A percentile compares a stretch with the other conserved stretches of the same genome.
These are phyloP conservation scores for Pichia sp. DNA, from an alignment of 1,139 yeast species.

Conservation along the genomic window DNA sequence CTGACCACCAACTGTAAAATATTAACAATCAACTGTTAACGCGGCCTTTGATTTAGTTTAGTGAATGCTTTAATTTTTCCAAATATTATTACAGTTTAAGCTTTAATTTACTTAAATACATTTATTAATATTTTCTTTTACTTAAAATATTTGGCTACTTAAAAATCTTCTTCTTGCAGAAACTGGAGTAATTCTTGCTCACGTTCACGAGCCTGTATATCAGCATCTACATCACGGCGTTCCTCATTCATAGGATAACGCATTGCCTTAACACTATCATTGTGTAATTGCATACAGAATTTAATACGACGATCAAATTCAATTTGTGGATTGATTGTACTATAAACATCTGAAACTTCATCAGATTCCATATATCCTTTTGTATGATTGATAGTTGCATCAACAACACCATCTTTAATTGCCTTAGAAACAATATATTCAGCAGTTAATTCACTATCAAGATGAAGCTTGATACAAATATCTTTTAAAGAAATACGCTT, in stretches of 20 bases:
- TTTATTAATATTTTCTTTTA: too few species aligned
- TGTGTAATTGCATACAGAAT: constrained; percentile 85
- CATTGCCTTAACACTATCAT: constrained; percentile 93
- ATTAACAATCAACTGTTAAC: too few species aligned
- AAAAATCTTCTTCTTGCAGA: constrained; percentile 32
- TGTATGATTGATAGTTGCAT: constrained; percentile 88
- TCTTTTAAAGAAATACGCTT: constrained; percentile 88
- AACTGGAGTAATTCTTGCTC: constrained; percentile 40
- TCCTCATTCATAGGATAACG: constrained; percentile 66
- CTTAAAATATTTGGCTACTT: neutral
- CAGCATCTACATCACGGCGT: constrained; percentile 45
- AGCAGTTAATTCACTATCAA: constrained; percentile 92
- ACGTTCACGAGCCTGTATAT: constrained; percentile 51
- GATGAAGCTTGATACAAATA: constrained; percentile 78
- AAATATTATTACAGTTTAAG: too few species aligned
- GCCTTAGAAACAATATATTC: constrained; percentile 97
- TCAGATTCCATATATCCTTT: constrained; percentile 88
- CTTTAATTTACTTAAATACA: too few species aligned
- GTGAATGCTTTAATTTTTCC: too few species aligned
- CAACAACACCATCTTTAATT: constrained; percentile 95
- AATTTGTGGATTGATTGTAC: constrained; percentile 79
- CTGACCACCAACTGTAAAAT: too few species aligned
- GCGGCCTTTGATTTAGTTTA: too few species aligned
- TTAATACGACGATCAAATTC: constrained; percentile 91
- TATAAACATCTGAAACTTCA: constrained; percentile 80